Percentiles rank a stretch among this genome's conserved stretches.
phyloP scores from a whole-genome alignment of 768 basidiomycete genomes.

The Leucocoprinus leucothites region DNA sequence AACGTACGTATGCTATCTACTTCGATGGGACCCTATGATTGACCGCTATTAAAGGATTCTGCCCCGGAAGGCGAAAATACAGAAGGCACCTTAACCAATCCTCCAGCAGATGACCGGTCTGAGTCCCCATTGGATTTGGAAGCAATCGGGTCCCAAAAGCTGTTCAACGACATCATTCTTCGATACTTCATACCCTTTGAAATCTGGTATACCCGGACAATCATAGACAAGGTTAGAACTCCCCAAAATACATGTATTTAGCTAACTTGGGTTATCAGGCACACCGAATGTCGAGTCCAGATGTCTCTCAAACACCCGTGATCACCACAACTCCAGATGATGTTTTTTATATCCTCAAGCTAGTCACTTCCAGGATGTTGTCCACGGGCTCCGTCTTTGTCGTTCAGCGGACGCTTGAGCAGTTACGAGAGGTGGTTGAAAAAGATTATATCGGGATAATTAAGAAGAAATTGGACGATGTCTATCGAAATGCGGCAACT shows the following conservation, averaged over 20 bases:
- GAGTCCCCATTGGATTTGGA: constrained; percentile 26
- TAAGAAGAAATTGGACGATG: constrained; percentile 83
- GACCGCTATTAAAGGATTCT: background rate
- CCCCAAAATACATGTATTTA: background rate
- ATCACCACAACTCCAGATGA: constrained; percentile 87
- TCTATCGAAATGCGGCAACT: constrained; percentile 58
- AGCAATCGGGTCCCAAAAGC: constrained; percentile 47
- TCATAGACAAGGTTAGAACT: constrained; percentile 78
- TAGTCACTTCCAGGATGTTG: constrained; percentile 72
- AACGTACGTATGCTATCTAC: constrained; percentile 40
- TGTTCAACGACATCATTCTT: constrained; percentile 65
- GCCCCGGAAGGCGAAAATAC: constrained; percentile 12
- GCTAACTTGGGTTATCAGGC: constrained; percentile 49
- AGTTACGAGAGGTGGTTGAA: constrained; percentile 74
- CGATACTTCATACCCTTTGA: constrained; percentile 89
- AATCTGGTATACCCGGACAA: constrained; percentile 83
- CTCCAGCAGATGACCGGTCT: background rate
- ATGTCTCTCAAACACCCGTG: constrained; percentile 58
- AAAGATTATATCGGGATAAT: constrained; percentile 79
- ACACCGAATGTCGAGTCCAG: constrained; percentile 77
- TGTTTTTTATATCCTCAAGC: constrained; percentile 92
- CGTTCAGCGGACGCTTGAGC: constrained; percentile 56
- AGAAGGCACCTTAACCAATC: background rate
- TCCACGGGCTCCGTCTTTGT: constrained; percentile 68
- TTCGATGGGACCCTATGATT: background rate